phyloP scores from a whole-genome alignment of 2,329 filamentous ascomycete species.

The Penicillium sp. region DNA sequence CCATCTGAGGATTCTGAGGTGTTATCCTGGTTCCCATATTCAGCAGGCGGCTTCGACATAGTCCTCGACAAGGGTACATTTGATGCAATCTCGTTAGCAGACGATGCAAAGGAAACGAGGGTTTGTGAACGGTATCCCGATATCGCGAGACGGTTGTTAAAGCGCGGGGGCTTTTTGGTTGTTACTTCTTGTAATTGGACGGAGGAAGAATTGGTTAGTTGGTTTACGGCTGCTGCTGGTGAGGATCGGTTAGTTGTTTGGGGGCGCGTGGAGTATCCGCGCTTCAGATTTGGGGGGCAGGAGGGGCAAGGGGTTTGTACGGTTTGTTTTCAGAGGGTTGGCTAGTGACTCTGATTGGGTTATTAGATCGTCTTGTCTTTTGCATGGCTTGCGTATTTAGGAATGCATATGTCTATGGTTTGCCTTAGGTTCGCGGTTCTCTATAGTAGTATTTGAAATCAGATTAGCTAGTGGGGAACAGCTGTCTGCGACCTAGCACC shows the following conservation, averaged over 20 bases:
- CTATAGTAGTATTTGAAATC: too few relatives aligned
- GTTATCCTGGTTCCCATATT: slow-evolving; percentile 41
- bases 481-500: too few relatives aligned
- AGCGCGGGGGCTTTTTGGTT: slow-evolving; percentile 70
- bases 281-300: slow-evolving; percentile 84
- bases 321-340: slow-evolving; percentile 69
- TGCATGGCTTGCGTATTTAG: not conserved
- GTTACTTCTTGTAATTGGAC: slow-evolving; percentile 99
- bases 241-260: slow-evolving; percentile 58
- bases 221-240: slow-evolving; percentile 63
- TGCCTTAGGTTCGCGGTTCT: too few relatives aligned
- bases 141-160: slow-evolving; percentile 68
- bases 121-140: slow-evolving; percentile 74
- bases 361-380: not conserved
- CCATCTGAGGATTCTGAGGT: not conserved
- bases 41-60: slow-evolving; percentile 71
- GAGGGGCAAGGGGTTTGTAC: slow-evolving; percentile 89
- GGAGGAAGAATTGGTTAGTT: slow-evolving; percentile 75
- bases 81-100: slow-evolving; percentile 80
- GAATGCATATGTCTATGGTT: too few relatives aligned
- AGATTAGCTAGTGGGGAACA: too few relatives aligned
- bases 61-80: slow-evolving; percentile 98
- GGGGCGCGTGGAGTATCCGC: slow-evolving; percentile 74
- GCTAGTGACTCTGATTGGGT: not conserved
- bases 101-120: slow-evolving; percentile 44